Base-by-base conservation (phyloP, 1,284 basidiomycete genomes). In the Cystobasidiaceae sp. region DNA sequence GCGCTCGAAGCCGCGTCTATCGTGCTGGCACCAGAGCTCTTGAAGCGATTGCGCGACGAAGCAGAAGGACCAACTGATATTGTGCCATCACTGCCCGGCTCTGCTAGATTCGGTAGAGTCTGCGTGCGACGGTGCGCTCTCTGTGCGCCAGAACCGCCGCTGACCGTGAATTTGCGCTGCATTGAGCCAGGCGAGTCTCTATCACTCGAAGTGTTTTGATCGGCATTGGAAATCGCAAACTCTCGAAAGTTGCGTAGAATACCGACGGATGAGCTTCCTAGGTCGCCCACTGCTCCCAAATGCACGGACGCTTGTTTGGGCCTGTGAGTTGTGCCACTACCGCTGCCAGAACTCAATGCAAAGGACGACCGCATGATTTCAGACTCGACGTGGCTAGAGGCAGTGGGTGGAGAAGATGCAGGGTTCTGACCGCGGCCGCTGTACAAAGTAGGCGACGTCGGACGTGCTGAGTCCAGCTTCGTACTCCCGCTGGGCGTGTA, bases 311-410 rank as follows among this genome's bases (percentile, higher is more conserved):
- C n/a, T 39, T 43, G 39, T 43, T 55, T 64, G 25, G 61, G 44
- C 34, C 30, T 43, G 41, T 63, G 60, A 15, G 50, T 51, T 44
- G 23, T 45, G n/a, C 6, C n/a, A 6, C 8, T 45, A n/a, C n/a
- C n/a, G n/a, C n/a, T 45, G 21, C 17, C n/a, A 15, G 17, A 17
- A 27, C 54, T 41, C 17, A 27, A 34, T n/a, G 49, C 41, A 28
- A 64, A 45, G 23, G 51, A 48, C 19, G 39, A 49, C 28, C 19
- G 78, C 75, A 19, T 83, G 80, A 49, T 63, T 81, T n/a, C 72
- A 67, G 27, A 75, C 67, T 50, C 62, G 62, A n/a, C n/a, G n/a
- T 19, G 2, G 34, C 21, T 34, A 43, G 13, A 32, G 43, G 7
- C 39, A 19, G n/a, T n/a, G n/a, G n/a, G n/a, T n/a, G n/a, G n/a